Conservation (phyloP, 257 asterid species). For the Echites panduratus region DNA sequence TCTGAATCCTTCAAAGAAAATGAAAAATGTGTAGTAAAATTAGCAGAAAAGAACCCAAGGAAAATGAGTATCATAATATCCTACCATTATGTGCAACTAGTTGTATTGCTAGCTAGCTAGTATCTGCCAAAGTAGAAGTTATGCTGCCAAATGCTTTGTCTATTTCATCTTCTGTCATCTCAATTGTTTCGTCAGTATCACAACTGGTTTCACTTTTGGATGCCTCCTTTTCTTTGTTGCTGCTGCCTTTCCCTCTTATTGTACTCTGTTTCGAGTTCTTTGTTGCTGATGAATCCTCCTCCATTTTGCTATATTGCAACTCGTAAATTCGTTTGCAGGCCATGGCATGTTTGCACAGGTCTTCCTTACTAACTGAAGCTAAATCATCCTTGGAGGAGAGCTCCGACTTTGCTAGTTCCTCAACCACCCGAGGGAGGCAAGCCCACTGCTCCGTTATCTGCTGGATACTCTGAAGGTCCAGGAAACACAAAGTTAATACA, state of each 20-base stretch:
- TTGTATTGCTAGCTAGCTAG: no score
- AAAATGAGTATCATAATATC: not conserved
- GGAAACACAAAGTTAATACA: not conserved
- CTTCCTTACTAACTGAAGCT: conserved; percentile 37
- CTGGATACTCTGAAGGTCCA: conserved; percentile 42
- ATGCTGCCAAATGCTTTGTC: conserved; percentile 54
- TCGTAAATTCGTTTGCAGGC: conserved; percentile 64
- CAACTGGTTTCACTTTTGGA: conserved; percentile 26
- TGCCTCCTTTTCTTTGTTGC: conserved; percentile 16
- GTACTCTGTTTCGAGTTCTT: conserved; percentile 27
- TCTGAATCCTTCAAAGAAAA: no score
- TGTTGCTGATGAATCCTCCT: conserved; percentile 21
- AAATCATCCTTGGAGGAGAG: conserved; percentile 13
- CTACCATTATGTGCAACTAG: no score
- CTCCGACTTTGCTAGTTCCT: conserved; percentile 59
- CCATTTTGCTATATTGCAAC: conserved; percentile 53
- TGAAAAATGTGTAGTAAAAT: not conserved
- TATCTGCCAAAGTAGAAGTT: conserved; percentile 11
- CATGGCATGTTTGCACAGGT: conserved; percentile 58
- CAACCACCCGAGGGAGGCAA: conserved; percentile 69
- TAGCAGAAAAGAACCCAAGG: not conserved
- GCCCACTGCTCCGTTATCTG: conserved; percentile 69
- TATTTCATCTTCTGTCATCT: conserved; percentile 96
- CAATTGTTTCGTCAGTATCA: conserved; percentile 81
- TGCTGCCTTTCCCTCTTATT: conserved; percentile 18